Base-by-base conservation (phyloP, 305 asterid species). In the Striga hermonthica region DNA sequence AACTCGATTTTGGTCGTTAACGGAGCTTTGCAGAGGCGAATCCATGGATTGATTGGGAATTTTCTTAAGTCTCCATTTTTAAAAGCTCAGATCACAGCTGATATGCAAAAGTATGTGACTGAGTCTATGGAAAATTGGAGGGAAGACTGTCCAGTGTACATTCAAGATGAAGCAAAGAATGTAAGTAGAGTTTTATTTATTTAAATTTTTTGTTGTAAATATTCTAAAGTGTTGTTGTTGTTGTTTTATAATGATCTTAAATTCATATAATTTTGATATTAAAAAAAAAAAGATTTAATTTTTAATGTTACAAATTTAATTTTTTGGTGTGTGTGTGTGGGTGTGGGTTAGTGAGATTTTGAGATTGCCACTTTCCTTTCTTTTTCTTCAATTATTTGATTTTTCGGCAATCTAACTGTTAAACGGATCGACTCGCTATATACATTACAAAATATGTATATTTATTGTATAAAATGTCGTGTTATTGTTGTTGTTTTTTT, bases 21-120 rank as follows among this genome's bases (percentile, higher is more conserved):
- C 75, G 98, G 98, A 13, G 76, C 81, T 60, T 74, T 89, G 53
- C 96, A 91, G 57, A 81, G 87, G 77, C 85, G 83, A 72, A 80
- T 91, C 7, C 98, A 91, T 78, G 96, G 98, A 5, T 73, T 91
- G 15, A 89, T 91, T 52, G 98, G 86, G 15, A 73, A 89, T 43
- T 91, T 91, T 55, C 76, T 87, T 63, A 89, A 86, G 68, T 86
- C 96, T 41, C 52, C 87, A 4, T 60, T 67, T 37, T 79, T 89
- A 8, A 91, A 89, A 72, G 80, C 81, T 0, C 92, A 84, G 67
- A 80, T 91, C 36, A 85, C 98, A 8, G 6, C 36, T 15, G 88
- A 91, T 67, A 89, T 91, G 96, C 81, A 81, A 9, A 86, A 74
- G 7, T 85, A 74, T 76, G 79, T 89, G 1, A 66, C 70, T 28